phyloP scores from a whole-genome alignment of 83 land plant species.

The Isoetes engelmannii region DNA sequence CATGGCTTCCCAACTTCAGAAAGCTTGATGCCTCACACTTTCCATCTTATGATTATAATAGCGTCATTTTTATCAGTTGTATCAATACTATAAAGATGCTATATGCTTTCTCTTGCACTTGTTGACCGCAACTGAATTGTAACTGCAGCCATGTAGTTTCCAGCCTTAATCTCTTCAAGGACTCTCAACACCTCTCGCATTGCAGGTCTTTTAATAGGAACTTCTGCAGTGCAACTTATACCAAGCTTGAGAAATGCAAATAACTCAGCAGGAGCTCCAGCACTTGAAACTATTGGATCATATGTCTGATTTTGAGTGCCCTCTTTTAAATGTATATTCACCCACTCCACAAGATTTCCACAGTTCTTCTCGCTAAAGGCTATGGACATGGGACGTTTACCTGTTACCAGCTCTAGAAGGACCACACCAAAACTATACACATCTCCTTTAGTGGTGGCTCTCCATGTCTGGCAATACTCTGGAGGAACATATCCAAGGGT shows the following conservation, averaged over 20 bases:
- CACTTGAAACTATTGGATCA: background rate
- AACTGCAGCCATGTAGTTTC: slow-evolving; percentile 4
- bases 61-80: no score
- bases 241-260: slow-evolving; percentile 6
- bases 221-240: slow-evolving; percentile 4
- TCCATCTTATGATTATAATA: no score
- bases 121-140: background rate
- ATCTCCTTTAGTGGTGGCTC: slow-evolving; percentile 21
- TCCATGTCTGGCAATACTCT: slow-evolving; percentile 22
- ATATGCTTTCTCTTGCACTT: no score
- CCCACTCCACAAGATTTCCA: slow-evolving; percentile 9
- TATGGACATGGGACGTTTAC: slow-evolving; percentile 3
- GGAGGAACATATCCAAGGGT: slow-evolving; percentile 30
- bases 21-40: no score
- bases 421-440: slow-evolving; percentile 29
- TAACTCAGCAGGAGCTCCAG: slow-evolving; percentile 7
- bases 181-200: slow-evolving; percentile 11
- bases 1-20: no score
- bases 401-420: slow-evolving; percentile 8
- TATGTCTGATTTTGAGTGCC: background rate
- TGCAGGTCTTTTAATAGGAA: slow-evolving; percentile 7
- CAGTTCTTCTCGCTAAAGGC: background rate
- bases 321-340: background rate
- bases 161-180: slow-evolving; percentile 8
- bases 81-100: no score